Conservation (phyloP, 345 rosid species). For the Pseudoturritis turrita region DNA sequence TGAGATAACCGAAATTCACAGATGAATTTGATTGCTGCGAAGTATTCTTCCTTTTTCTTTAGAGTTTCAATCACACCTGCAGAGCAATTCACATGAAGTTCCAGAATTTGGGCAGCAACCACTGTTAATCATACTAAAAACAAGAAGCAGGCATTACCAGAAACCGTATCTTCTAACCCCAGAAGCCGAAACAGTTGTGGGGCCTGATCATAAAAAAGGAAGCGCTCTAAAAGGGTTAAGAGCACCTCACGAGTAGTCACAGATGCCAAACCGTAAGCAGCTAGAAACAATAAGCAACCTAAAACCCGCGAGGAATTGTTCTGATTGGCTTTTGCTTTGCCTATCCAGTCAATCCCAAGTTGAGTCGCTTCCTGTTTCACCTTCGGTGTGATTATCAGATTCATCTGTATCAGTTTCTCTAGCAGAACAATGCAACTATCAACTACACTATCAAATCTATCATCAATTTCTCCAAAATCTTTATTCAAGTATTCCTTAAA, state of each 20-base stretch:
- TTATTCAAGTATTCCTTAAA: not conserved
- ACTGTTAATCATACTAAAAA: not conserved
- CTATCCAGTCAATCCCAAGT: slow-evolving; percentile 15
- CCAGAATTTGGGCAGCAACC: not conserved
- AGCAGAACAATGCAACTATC: slow-evolving; percentile 10
- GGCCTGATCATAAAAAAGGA: slow-evolving; percentile 15
- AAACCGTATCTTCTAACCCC: slow-evolving; percentile 8
- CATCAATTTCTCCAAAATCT: not conserved
- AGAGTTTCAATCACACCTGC: slow-evolving; percentile 19
- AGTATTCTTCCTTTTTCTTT: not conserved
- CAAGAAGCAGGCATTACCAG: slow-evolving; percentile 13
- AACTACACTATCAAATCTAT: not conserved
- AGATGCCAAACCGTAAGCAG: slow-evolving; percentile 7
- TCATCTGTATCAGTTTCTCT: slow-evolving; percentile 1
- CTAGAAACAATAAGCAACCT: slow-evolving; percentile 19
- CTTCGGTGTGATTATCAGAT: not conserved
- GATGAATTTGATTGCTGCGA: slow-evolving; percentile 10
- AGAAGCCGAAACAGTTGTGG: slow-evolving; percentile 18
- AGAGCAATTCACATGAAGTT: not conserved
- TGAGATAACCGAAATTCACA: slow-evolving; percentile 9
- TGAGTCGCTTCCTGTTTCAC: slow-evolving; percentile 18
- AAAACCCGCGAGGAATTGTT: not conserved
- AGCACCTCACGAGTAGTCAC: slow-evolving; percentile 7
- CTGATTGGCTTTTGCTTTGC: not conserved
- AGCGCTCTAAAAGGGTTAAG: not conserved